Conservation (phyloP, 2,329 filamentous ascomycete genomes). For the Trichoderma sp. region DNA sequence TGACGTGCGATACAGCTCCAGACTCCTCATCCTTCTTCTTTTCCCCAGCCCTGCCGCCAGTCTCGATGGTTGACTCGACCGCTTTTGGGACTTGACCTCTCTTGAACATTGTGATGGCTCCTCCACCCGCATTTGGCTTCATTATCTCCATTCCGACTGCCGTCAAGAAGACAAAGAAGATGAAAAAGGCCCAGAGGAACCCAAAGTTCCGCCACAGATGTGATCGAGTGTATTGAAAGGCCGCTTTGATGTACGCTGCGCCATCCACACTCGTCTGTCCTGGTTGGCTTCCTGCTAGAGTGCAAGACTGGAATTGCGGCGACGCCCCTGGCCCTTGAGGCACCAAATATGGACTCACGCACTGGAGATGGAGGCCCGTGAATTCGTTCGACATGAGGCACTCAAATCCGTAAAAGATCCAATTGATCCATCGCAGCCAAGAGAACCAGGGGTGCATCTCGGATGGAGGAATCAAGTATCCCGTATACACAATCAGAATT, state of each 20-base stretch:
- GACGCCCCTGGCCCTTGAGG: constrained; percentile 46
- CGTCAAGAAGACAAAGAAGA: constrained; percentile 74
- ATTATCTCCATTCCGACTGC: constrained; percentile 68
- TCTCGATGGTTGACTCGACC: constrained; percentile 60
- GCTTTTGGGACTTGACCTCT: constrained; percentile 63
- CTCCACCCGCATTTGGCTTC: constrained; percentile 63
- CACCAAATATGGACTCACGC: constrained; percentile 59
- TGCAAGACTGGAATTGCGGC: constrained; percentile 55
- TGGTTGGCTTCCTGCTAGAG: constrained; percentile 50
- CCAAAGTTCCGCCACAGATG: constrained; percentile 78
- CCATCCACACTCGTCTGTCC: constrained; percentile 55
- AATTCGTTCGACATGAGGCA: constrained; percentile 68
- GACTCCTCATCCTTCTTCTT: constrained; percentile 56
- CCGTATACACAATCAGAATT: constrained; percentile 68
- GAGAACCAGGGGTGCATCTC: constrained; percentile 62
- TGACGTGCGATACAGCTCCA: constrained; percentile 47
- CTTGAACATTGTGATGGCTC: constrained; percentile 64
- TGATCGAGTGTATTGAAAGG: constrained; percentile 57
- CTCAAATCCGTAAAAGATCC: constrained; percentile 70
- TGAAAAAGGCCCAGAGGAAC: constrained; percentile 72
- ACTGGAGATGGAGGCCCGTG: constrained; percentile 59
- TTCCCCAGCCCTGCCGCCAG: constrained; percentile 43
- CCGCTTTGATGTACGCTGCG: constrained; percentile 55
- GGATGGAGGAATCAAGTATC: constrained; percentile 62
- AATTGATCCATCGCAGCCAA: constrained; percentile 71